Evolutionary conservation across 176 grass and related monocot genomes (phyloP), one percentile per base, ranked within the genome.

Genomic region (Triticum aestivum): DNA sequence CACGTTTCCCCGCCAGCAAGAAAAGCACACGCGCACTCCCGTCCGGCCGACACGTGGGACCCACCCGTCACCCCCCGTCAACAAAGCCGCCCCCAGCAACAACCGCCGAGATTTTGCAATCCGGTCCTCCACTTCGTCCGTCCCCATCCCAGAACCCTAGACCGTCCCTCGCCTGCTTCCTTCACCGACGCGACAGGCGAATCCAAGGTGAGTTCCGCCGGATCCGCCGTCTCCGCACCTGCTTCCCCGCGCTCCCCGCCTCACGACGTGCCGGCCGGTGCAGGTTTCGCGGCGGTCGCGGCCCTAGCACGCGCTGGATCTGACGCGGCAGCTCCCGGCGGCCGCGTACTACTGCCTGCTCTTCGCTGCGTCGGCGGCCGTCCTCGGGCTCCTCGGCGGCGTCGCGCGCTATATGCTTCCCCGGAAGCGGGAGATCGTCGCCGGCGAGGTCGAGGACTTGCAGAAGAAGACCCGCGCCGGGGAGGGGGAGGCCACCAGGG

Each of bases 361-460:
- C 67, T n/a, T 93, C 85, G 89, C 88, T 66, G 79, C 79, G 27
- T 77, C 74, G 66, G 86, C 89, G 67, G 83, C 85, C 74, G 83
- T 74, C 3, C 62, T 91, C 58, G 92, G 79, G 70, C 73, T 89
- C 83, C 72, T 91, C 41, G 84, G 87, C 91, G 85, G 81, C 41
- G 38, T 79, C 42, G 89, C 86, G 39, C 86, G 85, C 78, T 92
- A 89, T 95, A 95, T 95, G 94, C 91, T 93, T 86, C 74, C 93
- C 66, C 83, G 82, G 10, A 93, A 93, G 82, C 87, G 94, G 89
- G 84, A 69, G 54, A 52, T 39, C 41, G 88, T 66, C 69, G 83
- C 79, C 84, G 93, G 80, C 73, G 87, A 95, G 88, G 87, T 87
- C 84, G 78, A 88, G 39, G 89, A 89, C 77, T 89, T 91, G 90